These are phyloP conservation scores for Colletotrichum tamarilloi DNA, from an alignment of 2,329 filamentous ascomycete genomes.

Conservation along the genomic window DNA sequence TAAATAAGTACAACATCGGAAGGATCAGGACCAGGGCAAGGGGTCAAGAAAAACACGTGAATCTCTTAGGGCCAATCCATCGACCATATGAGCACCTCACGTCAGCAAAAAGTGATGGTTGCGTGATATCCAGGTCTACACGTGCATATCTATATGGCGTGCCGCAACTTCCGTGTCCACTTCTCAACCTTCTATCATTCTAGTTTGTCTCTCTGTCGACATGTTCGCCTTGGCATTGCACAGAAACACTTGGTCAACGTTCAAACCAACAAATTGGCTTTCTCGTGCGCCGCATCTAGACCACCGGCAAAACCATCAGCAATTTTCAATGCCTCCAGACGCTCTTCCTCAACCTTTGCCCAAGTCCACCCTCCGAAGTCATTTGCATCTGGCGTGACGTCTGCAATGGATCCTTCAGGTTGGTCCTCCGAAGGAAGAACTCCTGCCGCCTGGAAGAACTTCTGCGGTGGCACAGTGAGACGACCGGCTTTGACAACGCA, in stretches of 20 bases:
- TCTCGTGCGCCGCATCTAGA: constrained; percentile 21
- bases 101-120: no score
- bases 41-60: constrained; percentile 1
- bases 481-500: constrained; percentile 86
- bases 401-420: neutral
- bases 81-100: no score
- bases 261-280: constrained; percentile 16
- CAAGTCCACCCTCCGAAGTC: constrained; percentile 22
- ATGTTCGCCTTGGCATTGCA: neutral
- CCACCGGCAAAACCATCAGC: constrained; percentile 22
- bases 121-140: no score
- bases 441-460: constrained; percentile 24
- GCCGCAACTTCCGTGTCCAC: no score
- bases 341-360: constrained; percentile 26
- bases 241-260: neutral
- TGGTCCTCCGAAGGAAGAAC: neutral
- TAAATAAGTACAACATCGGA: constrained; percentile 7
- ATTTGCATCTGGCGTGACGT: neutral
- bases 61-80: neutral
- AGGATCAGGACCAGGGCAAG: neutral
- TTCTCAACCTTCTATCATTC: no score
- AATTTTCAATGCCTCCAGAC: constrained; percentile 3
- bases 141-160: no score
- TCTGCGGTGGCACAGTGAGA: constrained; percentile 79
- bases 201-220: no score